phyloP scores from a whole-genome alignment of 129 eudicot genomes.

The Cynara cardunculus region DNA sequence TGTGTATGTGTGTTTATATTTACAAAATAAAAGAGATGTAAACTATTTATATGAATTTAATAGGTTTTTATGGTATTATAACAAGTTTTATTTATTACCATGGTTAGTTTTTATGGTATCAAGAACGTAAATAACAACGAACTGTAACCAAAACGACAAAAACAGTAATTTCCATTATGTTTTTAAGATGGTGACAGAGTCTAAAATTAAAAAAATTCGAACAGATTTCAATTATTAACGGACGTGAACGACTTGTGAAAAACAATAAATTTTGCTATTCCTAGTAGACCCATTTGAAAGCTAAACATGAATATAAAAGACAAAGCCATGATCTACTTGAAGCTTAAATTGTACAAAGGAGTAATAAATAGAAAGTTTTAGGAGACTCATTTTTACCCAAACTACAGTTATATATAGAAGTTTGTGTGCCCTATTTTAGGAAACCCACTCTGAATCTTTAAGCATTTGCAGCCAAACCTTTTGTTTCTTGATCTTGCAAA shows the following conservation, averaged over 20 bases:
- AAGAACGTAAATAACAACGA: not conserved
- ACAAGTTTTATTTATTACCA: too few relatives aligned
- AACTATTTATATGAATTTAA: not conserved
- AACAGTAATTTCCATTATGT: not conserved
- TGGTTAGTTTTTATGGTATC: not conserved
- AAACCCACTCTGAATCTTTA: conserved; percentile 27
- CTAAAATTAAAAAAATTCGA: not conserved
- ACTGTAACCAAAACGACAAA: not conserved
- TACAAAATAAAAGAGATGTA: not conserved
- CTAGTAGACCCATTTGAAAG: not conserved
- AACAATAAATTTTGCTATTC: not conserved
- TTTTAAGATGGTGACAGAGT: too few relatives aligned
- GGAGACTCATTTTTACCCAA: conserved; percentile 8
- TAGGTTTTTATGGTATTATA: not conserved
- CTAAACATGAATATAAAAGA: not conserved
- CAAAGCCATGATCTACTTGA: not conserved
- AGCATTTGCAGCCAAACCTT: conserved; percentile 6
- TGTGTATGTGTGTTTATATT: not conserved
- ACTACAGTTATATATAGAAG: conserved; percentile 25
- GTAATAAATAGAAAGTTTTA: conserved; percentile 22
- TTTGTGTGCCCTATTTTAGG: conserved; percentile 32
- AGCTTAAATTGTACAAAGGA: not conserved
- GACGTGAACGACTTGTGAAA: not conserved
- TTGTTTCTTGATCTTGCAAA: conserved; percentile 23
- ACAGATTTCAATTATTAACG: not conserved